These are phyloP conservation scores for Suhomyces kilbournensis DNA, from an alignment of 805 yeast genomes.

Conservation along the genomic window DNA sequence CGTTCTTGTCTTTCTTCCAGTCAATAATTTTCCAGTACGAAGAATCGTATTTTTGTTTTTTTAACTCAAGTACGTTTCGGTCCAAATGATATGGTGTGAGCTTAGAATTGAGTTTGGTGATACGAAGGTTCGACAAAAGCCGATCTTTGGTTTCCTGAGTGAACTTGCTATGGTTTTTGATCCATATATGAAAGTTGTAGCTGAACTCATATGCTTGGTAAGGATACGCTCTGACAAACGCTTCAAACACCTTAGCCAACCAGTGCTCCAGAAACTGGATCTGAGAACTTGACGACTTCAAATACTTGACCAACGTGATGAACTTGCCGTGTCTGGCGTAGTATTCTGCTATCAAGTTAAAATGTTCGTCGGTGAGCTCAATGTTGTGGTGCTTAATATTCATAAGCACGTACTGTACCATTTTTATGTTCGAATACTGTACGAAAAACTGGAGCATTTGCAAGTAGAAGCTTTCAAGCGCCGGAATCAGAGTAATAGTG, in stretches of 20 bases:
- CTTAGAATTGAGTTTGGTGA: conserved; percentile 21
- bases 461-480: conserved; percentile 26
- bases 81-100: conserved; percentile 24
- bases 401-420: conserved; percentile 29
- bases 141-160: conserved; percentile 9
- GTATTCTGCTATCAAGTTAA: conserved; percentile 22
- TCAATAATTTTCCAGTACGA: conserved; percentile 21
- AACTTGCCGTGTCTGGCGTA: conserved; percentile 27
- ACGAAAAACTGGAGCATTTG: conserved; percentile 26
- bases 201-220: conserved; percentile 25
- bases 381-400: conserved; percentile 20
- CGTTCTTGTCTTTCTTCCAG: conserved; percentile 12
- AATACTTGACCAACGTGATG: conserved; percentile 24
- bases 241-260: conserved; percentile 24
- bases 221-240: conserved; percentile 35
- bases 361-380: conserved; percentile 11
- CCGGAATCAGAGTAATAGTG: conserved; percentile 12
- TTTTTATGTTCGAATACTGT: conserved; percentile 24
- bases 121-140: conserved; percentile 13
- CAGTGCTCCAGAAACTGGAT: conserved; percentile 21
- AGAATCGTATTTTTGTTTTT: conserved; percentile 23
- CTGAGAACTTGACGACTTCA: conserved; percentile 15
- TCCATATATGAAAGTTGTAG: conserved; percentile 17
- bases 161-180: conserved; percentile 9
- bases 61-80: conserved; percentile 8